Conservation (phyloP, 2,329 filamentous ascomycete genomes). For the Monilinia laxa region DNA sequence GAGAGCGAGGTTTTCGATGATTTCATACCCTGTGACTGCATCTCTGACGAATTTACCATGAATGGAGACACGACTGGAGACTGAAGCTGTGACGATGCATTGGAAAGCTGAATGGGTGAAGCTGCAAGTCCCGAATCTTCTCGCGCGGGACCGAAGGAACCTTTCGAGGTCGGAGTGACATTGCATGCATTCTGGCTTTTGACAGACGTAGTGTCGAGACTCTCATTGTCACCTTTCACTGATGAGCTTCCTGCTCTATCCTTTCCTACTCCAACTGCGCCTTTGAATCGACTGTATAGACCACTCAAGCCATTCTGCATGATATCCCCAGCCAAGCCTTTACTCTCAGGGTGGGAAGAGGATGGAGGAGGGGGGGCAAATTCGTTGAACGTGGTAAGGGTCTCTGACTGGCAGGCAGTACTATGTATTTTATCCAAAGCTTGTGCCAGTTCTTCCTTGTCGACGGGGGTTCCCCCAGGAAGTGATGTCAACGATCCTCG, state of each 20-base stretch:
- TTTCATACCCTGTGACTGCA: slow-evolving; percentile 37
- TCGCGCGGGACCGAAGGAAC: slow-evolving; percentile 44
- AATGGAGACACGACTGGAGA: slow-evolving; percentile 39
- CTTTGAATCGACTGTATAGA: slow-evolving; percentile 80
- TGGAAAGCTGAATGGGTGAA: slow-evolving; percentile 39
- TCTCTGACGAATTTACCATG: slow-evolving; percentile 35
- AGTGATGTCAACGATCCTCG: slow-evolving; percentile 52
- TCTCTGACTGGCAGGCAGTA: slow-evolving; percentile 79
- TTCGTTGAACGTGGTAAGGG: slow-evolving; percentile 91
- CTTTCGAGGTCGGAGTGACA: slow-evolving; percentile 46
- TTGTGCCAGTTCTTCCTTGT: slow-evolving; percentile 73
- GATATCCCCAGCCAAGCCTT: slow-evolving; percentile 68
- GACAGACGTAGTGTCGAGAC: slow-evolving; percentile 47
- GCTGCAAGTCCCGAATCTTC: slow-evolving; percentile 44
- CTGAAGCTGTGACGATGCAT: slow-evolving; percentile 38
- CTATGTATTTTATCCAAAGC: slow-evolving; percentile 85
- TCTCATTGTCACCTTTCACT: slow-evolving; percentile 45
- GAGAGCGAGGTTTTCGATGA: slow-evolving; percentile 38
- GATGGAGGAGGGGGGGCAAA: slow-evolving; percentile 70
- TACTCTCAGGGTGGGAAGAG: slow-evolving; percentile 61
- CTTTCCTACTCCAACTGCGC: slow-evolving; percentile 72
- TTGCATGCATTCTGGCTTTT: slow-evolving; percentile 44
- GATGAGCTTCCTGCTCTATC: slow-evolving; percentile 46
- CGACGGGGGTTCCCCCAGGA: slow-evolving; percentile 51
- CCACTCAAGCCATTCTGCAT: slow-evolving; percentile 86